Percentiles rank a stretch among this genome's conserved stretches.
These are phyloP conservation scores for Pseudogymnoascus sp. DNA, from an alignment of 2,329 filamentous ascomycete species.

Conservation along the genomic window DNA sequence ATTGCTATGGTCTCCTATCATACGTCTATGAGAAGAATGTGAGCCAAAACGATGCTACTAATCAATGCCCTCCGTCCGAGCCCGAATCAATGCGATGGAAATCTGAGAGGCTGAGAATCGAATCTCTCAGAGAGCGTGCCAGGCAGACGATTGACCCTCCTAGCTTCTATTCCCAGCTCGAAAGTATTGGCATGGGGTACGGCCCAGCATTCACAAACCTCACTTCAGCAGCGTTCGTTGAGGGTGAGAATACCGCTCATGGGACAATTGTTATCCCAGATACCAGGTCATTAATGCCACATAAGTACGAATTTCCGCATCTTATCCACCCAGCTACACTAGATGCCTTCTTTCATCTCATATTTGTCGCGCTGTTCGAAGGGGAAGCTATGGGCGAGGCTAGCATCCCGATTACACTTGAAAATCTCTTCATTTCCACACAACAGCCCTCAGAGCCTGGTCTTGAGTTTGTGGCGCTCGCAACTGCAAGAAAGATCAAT, in stretches of 20 bases:
- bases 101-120: background rate
- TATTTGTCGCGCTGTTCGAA: conserved; percentile 36
- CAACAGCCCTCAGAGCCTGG: conserved; percentile 29
- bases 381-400: conserved; percentile 35
- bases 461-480: conserved; percentile 35
- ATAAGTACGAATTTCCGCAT: conserved; percentile 45
- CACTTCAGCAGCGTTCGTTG: conserved; percentile 37
- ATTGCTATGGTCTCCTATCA: conserved; percentile 10
- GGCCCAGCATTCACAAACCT: conserved; percentile 26
- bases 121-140: background rate
- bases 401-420: background rate
- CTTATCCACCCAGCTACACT: conserved; percentile 51
- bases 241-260: conserved; percentile 11
- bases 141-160: conserved; percentile 34
- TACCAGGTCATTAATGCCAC: conserved; percentile 46
- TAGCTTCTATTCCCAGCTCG: conserved; percentile 21
- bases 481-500: conserved; percentile 32
- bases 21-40: too few relatives aligned
- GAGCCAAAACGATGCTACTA: too few relatives aligned
- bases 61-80: background rate
- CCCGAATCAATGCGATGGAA: conserved; percentile 6
- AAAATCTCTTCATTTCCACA: conserved; percentile 17
- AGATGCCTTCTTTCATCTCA: conserved; percentile 47
- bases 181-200: conserved; percentile 17
- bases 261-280: conserved; percentile 13